These are phyloP conservation scores for Trichoderma hamatum DNA, from an alignment of 2,329 filamentous ascomycete species.

Conservation along the genomic window DNA sequence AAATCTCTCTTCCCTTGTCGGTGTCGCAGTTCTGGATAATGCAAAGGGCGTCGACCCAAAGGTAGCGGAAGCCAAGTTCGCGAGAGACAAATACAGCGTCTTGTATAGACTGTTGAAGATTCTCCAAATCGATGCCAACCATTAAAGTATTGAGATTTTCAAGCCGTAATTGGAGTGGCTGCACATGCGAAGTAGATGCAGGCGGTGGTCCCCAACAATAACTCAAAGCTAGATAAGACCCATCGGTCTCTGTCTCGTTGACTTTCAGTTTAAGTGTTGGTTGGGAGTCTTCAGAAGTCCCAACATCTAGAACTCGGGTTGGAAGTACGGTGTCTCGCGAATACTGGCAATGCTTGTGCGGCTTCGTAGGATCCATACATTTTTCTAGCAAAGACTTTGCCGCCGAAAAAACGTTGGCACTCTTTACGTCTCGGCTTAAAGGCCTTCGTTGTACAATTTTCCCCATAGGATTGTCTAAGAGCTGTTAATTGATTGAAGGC, in stretches of 20 bases:
- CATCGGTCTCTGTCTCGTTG: not conserved
- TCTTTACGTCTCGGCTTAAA: not conserved
- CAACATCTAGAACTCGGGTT: slow-evolving; percentile 7
- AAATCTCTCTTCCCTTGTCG: not conserved
- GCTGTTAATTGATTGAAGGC: not conserved
- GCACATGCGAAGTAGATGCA: not conserved
- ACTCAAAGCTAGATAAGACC: not conserved
- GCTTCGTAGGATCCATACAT: not conserved
- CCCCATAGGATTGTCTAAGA: not conserved
- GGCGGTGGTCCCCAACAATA: slow-evolving; percentile 6
- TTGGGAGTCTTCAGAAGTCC: not conserved
- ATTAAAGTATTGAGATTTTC: not conserved
- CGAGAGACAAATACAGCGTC: not conserved
- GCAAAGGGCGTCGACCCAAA: slow-evolving; percentile 12
- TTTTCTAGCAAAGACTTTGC: not conserved
- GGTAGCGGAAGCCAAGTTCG: slow-evolving; percentile 7
- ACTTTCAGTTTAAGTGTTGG: not conserved
- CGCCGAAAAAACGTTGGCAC: not conserved
- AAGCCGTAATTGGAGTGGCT: not conserved
- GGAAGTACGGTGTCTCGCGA: slow-evolving; percentile 9
- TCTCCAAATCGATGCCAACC: not conserved
- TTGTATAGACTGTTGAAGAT: slow-evolving; percentile 1
- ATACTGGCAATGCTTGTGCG: slow-evolving; percentile 11
- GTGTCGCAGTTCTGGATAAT: not conserved
- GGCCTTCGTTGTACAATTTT: not conserved